phyloP scores from a whole-genome alignment of 352 stramenopile genomes.

The Globisporangium takayamanum region DNA sequence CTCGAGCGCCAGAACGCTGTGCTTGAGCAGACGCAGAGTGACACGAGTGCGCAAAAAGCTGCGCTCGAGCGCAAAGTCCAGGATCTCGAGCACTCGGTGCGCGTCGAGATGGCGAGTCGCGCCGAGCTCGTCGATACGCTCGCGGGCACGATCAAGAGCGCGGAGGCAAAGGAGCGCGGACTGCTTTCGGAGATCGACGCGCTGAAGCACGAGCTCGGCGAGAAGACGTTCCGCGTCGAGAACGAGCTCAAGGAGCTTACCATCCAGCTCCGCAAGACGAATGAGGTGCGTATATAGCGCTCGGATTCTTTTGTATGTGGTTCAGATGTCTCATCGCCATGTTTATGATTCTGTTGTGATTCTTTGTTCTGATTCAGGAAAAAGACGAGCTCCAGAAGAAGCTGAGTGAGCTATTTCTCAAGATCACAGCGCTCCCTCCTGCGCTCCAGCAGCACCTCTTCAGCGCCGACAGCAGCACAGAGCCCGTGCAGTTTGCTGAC shows the following conservation, averaged over 20 bases:
- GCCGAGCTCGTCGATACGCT: conserved; percentile 73
- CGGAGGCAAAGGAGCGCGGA: conserved; percentile 42
- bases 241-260: conserved; percentile 47
- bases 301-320: background rate
- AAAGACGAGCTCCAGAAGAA: conserved; percentile 78
- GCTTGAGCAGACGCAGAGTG: conserved; percentile 37
- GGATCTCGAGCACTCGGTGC: conserved; percentile 45
- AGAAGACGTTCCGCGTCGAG: conserved; percentile 63
- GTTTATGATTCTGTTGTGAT: background rate
- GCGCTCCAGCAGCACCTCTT: conserved; percentile 73
- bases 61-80: conserved; percentile 39
- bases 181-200: conserved; percentile 34
- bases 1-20: conserved; percentile 39
- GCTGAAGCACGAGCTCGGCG: conserved; percentile 47
- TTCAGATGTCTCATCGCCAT: background rate
- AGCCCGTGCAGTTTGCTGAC: conserved; percentile 55
- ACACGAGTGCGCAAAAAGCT: conserved; percentile 24
- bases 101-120: conserved; percentile 55
- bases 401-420: conserved; percentile 72
- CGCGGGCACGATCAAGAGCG: conserved; percentile 45
- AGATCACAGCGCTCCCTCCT: conserved; percentile 57
- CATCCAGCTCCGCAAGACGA: conserved; percentile 51
- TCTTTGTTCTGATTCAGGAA: conserved; percentile 28
- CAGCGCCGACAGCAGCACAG: conserved; percentile 23
- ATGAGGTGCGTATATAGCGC: conserved; percentile 31